phyloP scores from a whole-genome alignment of 208 protist genomes.

The Wallacemonas sp. region DNA sequence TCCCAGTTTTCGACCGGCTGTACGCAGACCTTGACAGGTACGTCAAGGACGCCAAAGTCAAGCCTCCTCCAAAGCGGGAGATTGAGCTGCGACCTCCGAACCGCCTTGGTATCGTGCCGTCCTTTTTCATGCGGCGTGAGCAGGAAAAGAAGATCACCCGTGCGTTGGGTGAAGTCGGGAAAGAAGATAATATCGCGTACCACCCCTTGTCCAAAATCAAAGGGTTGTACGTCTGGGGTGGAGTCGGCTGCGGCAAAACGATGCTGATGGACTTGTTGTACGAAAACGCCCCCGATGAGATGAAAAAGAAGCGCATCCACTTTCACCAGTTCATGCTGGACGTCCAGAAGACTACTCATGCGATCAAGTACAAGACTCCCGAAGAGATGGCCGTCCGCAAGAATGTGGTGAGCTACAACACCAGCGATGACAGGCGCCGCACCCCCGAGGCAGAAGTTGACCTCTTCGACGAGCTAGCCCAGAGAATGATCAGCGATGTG shows the following conservation, averaged over 20 bases:
- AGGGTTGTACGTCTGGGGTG: conserved; percentile 94
- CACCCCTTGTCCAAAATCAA: conserved; percentile 86
- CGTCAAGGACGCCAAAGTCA: conserved; percentile 32
- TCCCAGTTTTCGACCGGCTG: conserved; percentile 82
- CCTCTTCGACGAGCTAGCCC: conserved; percentile 84
- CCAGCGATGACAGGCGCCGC: conserved; percentile 39
- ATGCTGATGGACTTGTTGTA: conserved; percentile 97
- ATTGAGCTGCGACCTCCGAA: conserved; percentile 82
- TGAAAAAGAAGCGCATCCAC: conserved; percentile 93
- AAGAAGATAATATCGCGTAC: conserved; percentile 34
- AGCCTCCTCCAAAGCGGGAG: conserved; percentile 43
- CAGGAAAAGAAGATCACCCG: conserved; percentile 73
- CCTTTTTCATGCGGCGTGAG: conserved; percentile 72
- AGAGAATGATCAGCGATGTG: conserved; percentile 86
- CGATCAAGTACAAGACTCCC: conserved; percentile 63
- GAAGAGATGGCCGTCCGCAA: conserved; percentile 47
- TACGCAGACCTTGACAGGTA: conserved; percentile 77
- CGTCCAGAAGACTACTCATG: conserved; percentile 87
- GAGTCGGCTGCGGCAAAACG: conserved; percentile 96
- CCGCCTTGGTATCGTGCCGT: conserved; percentile 77
- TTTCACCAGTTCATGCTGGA: conserved; percentile 97
- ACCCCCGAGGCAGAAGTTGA: conserved; percentile 74
- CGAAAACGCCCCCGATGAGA: conserved; percentile 61
- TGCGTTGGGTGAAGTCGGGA: conserved; percentile 41
- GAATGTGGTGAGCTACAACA: conserved; percentile 64